Evolutionary conservation across 2,329 filamentous ascomycete genomes (phyloP).

Genomic region (Neurospora sp.): DNA sequence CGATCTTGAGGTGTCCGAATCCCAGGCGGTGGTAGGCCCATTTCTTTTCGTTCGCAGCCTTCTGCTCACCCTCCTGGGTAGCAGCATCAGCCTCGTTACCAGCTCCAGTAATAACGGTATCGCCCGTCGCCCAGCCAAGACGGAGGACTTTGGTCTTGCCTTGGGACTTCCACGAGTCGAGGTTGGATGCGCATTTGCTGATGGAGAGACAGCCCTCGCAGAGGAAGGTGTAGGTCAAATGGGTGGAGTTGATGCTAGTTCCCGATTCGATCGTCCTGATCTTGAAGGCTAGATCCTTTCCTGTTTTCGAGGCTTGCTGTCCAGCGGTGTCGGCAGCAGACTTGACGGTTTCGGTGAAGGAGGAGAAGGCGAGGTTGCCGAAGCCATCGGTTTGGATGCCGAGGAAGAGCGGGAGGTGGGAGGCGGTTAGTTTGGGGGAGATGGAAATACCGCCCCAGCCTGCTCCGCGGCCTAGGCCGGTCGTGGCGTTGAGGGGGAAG

Average conservation of each 20-base stretch:
- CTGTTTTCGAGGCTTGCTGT: slow-evolving; percentile 31
- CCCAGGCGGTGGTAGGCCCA: neutral
- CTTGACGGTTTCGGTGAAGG: slow-evolving; percentile 20
- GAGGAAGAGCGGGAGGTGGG: slow-evolving; percentile 36
- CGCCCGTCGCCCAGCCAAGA: neutral
- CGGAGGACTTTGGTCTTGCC: neutral
- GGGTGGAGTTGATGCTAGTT: slow-evolving; percentile 31
- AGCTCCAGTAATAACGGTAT: neutral
- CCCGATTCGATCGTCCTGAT: slow-evolving; percentile 31
- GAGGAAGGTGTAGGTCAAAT: slow-evolving; percentile 36
- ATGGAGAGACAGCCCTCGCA: slow-evolving; percentile 27
- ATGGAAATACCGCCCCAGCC: slow-evolving; percentile 36
- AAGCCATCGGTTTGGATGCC: slow-evolving; percentile 32
- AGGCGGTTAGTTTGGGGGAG: slow-evolving; percentile 23
- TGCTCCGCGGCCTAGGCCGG: slow-evolving; percentile 18
- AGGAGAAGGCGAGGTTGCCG: slow-evolving; percentile 27
- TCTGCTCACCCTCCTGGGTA: too few relatives aligned
- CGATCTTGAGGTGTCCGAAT: neutral
- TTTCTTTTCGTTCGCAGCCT: neutral
- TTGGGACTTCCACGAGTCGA: neutral
- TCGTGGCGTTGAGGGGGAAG: slow-evolving; percentile 23
- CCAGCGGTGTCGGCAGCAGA: neutral
- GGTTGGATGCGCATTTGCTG: neutral
- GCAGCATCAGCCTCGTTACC: too few relatives aligned
- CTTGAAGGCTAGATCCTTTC: slow-evolving; percentile 22